Evolutionary conservation across 2,329 filamentous ascomycete genomes (phyloP).

Genomic region (Stachybotrys chartarum): DNA sequence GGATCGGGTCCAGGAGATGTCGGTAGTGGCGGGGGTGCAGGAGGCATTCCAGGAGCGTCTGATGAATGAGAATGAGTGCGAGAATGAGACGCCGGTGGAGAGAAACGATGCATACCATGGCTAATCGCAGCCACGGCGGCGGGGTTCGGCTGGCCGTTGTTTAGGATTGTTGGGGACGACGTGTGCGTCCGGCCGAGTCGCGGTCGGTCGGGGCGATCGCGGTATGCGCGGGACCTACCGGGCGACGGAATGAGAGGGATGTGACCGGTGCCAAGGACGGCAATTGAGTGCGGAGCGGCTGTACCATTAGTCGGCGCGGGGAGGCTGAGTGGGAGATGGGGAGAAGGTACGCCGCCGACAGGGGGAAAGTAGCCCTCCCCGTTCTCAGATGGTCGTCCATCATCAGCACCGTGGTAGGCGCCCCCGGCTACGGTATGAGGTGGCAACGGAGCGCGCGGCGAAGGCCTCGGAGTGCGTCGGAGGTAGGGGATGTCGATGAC

Average conservation of each 20-base stretch:
- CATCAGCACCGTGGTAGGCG: constrained; percentile 53
- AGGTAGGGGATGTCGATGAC: constrained; percentile 73
- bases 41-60: constrained; percentile 39
- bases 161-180: constrained; percentile 67
- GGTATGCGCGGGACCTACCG: constrained; percentile 52
- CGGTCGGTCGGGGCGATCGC: constrained; percentile 51
- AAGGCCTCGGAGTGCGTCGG: constrained; percentile 71
- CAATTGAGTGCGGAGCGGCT: constrained; percentile 59
- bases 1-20: constrained; percentile 46
- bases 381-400: constrained; percentile 57
- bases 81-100: constrained; percentile 37
- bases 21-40: constrained; percentile 42
- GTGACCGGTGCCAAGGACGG: constrained; percentile 74
- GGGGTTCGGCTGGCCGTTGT: constrained; percentile 34
- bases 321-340: constrained; percentile 32
- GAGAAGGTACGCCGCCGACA: constrained; percentile 37
- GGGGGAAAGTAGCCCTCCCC: constrained; percentile 80
- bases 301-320: constrained; percentile 25
- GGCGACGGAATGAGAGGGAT: constrained; percentile 77
- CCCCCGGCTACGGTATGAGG: constrained; percentile 35
- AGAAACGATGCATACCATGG: constrained; percentile 25
- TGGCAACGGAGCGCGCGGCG: constrained; percentile 47
- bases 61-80: constrained; percentile 53
- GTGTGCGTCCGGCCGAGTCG: constrained; percentile 66
- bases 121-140: constrained; percentile 27